Base-by-base conservation (phyloP, 495 filamentous ascomycete species). In the Evernia prunastri region DNA sequence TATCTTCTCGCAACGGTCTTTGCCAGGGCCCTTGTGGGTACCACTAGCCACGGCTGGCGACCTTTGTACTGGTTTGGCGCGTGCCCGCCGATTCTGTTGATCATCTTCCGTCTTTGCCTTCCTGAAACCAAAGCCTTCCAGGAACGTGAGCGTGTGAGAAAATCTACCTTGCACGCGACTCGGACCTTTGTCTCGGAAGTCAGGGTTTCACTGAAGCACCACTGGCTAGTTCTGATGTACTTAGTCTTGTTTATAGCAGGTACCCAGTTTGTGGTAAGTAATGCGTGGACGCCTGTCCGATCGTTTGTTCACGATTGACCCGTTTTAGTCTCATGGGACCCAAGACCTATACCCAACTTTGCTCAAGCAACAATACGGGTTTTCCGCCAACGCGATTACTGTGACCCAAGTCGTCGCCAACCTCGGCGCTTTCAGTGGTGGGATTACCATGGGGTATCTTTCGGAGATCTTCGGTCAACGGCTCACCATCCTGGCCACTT, bases 261-360 rank as follows among this genome's bases (percentile, higher is more conserved):
- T 1, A 92, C 94, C 80, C 94, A 94, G 73, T 94, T 93, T 74
- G 90, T 93, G n/a, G n/a, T n/a, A n/a, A n/a, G n/a, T n/a, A n/a
- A n/a, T n/a, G n/a, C n/a, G n/a, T n/a, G n/a, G n/a, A n/a, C n/a
- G n/a, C n/a, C n/a, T n/a, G n/a, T n/a, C n/a, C n/a, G n/a, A n/a
- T n/a, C n/a, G n/a, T n/a, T n/a, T n/a, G n/a, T n/a, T n/a, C n/a
- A n/a, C n/a, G n/a, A n/a, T n/a, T n/a, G n/a, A n/a, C n/a, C n/a
- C n/a, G n/a, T n/a, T n/a, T n/a, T n/a, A n/a, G 89, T 91, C 89
- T 29, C 92, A 96, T 71, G 92, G 92, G 64, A 92, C 89, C 7
- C 92, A 96, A 73, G 92, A 96, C 75, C 77, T 96, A 23, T 96
- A 96, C 72, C 92, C 92, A 0, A 92, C 89, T 15, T 85, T 96